Evolutionary conservation across 352 stramenopile species (phyloP).

Genomic region (Blastocystis sp.): DNA sequence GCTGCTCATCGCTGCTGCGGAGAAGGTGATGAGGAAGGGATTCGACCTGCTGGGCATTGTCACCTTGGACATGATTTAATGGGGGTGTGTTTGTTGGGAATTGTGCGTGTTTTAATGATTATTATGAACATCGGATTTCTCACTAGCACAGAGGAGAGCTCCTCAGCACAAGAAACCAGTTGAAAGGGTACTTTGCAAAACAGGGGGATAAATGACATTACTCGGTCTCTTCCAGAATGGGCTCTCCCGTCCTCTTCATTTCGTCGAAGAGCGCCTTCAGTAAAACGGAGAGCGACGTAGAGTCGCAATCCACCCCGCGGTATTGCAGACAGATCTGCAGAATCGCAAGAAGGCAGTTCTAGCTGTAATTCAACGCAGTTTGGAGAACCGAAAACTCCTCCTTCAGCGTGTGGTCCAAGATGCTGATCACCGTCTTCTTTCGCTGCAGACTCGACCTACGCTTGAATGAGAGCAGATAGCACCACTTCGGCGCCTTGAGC

Average conservation of each 20-base stretch:
- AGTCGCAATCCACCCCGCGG: neutral
- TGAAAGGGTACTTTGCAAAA: no score
- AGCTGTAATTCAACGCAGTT: neutral
- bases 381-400: slow-evolving; percentile 24
- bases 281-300: neutral
- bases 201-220: slow-evolving; percentile 8
- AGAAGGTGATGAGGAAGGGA: slow-evolving; percentile 91
- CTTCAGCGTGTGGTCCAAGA: slow-evolving; percentile 10
- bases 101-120: neutral
- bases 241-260: neutral
- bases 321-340: slow-evolving; percentile 3
- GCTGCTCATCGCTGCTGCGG: slow-evolving; percentile 91
- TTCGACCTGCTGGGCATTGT: slow-evolving; percentile 91
- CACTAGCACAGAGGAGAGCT: no score
- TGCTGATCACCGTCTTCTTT: neutral
- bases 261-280: neutral
- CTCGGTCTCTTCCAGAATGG: slow-evolving; percentile 68
- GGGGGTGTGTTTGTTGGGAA: slow-evolving; percentile 27
- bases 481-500: slow-evolving; percentile 15
- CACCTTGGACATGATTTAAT: slow-evolving; percentile 90
- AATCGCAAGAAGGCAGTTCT: neutral
- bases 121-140: no score
- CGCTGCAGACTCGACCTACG: slow-evolving; percentile 26
- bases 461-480: neutral
- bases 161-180: no score